A percentile compares a stretch with the other conserved stretches of the same genome.
These are phyloP conservation scores for Kockovaella imperatae DNA, from an alignment of 768 basidiomycete species.

Conservation along the genomic window DNA sequence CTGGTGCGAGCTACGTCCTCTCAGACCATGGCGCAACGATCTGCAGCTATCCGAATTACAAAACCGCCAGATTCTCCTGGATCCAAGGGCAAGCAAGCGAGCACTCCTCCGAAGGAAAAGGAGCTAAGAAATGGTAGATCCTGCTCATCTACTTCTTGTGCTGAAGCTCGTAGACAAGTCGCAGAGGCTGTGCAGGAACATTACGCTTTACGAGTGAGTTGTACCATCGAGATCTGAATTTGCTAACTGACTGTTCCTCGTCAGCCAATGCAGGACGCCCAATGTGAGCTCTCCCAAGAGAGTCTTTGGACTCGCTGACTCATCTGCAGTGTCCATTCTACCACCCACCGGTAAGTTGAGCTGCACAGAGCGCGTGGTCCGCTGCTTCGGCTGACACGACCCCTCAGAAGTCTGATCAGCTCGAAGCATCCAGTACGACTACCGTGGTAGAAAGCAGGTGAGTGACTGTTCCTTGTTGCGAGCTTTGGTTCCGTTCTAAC, in stretches of 20 bases:
- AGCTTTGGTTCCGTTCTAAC: background rate
- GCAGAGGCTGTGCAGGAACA: constrained; percentile 79
- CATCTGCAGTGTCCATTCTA: constrained; percentile 31
- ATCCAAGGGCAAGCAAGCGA: too few species aligned
- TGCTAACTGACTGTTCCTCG: constrained; percentile 27
- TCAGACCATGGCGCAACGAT: too few species aligned
- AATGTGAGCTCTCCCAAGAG: constrained; percentile 39
- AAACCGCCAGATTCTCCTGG: too few species aligned
- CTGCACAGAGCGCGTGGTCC: background rate
- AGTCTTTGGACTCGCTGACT: constrained; percentile 9
- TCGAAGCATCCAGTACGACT: background rate
- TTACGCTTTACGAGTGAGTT: constrained; percentile 76
- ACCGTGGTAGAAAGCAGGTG: background rate
- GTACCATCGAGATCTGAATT: background rate
- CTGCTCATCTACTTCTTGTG: too few species aligned
- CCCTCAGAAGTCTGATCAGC: background rate
- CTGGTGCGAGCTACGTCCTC: too few species aligned
- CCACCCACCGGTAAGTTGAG: constrained; percentile 30
- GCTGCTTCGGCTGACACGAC: background rate
- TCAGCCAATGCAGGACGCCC: too few species aligned
- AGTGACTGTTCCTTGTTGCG: background rate
- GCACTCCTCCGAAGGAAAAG: too few species aligned
- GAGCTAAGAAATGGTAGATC: too few species aligned
- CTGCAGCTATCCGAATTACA: too few species aligned
- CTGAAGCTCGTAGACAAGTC: constrained; percentile 26